These are phyloP conservation scores for Trypanosoma platydactyli DNA, from an alignment of 208 protist genomes.

Conservation along the genomic window DNA sequence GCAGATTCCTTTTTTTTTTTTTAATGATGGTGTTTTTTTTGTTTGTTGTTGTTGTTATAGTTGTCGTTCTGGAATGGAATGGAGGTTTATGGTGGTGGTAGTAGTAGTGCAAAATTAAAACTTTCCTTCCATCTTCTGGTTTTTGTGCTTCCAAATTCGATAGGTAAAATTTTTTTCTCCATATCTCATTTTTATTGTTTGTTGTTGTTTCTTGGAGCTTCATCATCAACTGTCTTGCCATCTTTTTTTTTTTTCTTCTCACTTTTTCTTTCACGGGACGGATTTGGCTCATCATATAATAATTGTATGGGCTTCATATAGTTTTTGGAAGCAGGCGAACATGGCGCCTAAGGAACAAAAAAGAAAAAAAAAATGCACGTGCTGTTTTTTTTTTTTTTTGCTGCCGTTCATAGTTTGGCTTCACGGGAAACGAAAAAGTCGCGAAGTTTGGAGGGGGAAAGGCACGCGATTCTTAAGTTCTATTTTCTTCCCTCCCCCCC, in stretches of 20 bases:
- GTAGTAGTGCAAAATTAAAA: too few species aligned
- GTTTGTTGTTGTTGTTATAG: neutral
- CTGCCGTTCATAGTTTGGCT: neutral
- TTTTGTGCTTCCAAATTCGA: too few species aligned
- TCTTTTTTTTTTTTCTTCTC: too few species aligned
- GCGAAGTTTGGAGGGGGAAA: neutral
- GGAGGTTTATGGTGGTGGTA: too few species aligned
- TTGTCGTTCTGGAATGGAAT: neutral
- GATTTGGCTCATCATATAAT: too few species aligned
- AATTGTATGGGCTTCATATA: neutral
- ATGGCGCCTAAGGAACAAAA: neutral
- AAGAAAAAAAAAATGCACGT: constrained; percentile 1
- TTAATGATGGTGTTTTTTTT: constrained; percentile 2
- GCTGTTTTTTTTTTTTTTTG: constrained; percentile 11
- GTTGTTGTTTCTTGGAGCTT: too few species aligned
- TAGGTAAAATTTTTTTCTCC: too few species aligned
- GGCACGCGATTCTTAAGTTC: too few species aligned
- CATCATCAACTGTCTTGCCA: too few species aligned
- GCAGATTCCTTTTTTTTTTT: neutral
- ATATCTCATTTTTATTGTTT: too few species aligned
- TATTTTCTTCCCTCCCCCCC: neutral
- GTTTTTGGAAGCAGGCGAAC: too few species aligned
- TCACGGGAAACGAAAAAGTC: neutral
- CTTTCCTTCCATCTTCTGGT: too few species aligned
- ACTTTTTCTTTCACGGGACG: neutral